phyloP scores from a whole-genome alignment of 805 yeast genomes.

The Wickerhamomyces sydowiorum region DNA sequence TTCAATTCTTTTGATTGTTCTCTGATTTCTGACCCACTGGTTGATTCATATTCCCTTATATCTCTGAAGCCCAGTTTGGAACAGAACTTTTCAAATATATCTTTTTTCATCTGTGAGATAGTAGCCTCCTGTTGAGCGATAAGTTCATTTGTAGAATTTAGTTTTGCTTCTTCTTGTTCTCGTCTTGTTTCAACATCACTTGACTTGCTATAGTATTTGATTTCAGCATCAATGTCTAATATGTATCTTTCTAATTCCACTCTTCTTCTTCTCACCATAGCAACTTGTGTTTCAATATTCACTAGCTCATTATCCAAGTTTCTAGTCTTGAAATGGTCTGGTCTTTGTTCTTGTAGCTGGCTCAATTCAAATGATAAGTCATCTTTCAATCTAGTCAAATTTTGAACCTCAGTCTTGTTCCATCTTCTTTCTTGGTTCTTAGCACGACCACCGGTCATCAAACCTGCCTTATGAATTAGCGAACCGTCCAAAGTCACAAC shows the following conservation, averaged over 20 bases:
- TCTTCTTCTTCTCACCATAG: constrained; percentile 38
- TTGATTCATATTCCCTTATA: constrained; percentile 64
- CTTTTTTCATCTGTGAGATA: constrained; percentile 33
- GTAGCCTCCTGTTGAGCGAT: constrained; percentile 23
- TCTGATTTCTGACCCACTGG: constrained; percentile 55
- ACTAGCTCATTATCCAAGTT: constrained; percentile 50
- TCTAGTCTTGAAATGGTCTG: constrained; percentile 52
- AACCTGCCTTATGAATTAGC: constrained; percentile 75
- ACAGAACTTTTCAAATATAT: constrained; percentile 52
- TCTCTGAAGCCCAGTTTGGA: constrained; percentile 42
- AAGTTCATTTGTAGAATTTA: constrained; percentile 17
- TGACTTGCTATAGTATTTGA: constrained; percentile 38
- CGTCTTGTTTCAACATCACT: constrained; percentile 25
- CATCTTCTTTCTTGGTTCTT: constrained; percentile 50
- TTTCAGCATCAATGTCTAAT: constrained; percentile 43
- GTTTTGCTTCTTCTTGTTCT: constrained; percentile 17
- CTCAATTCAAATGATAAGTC: constrained; percentile 42
- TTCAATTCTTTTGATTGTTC: constrained; percentile 56
- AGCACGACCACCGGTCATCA: constrained; percentile 87
- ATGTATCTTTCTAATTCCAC: constrained; percentile 38
- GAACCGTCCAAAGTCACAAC: constrained; percentile 82
- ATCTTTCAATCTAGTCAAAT: constrained; percentile 43
- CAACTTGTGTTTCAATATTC: constrained; percentile 39
- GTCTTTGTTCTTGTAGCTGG: constrained; percentile 37
- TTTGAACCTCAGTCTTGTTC: constrained; percentile 65